A percentile compares a stretch with the other conserved stretches of the same genome.
phyloP scores from a whole-genome alignment of 2,329 filamentous ascomycete genomes.

The Paramyrothecium roridum region DNA sequence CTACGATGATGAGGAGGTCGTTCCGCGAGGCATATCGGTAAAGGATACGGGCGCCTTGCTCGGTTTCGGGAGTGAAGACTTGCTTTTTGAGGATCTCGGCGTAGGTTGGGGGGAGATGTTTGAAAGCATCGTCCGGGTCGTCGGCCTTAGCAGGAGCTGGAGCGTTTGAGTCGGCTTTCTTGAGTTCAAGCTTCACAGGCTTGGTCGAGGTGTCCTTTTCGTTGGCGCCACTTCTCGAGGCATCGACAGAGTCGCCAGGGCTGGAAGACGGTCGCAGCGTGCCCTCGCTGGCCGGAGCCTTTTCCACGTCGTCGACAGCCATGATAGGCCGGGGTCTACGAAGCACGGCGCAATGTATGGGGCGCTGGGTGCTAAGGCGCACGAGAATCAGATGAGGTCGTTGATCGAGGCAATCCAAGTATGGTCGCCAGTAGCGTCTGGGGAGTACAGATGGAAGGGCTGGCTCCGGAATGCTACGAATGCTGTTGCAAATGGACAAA shows the following conservation, averaged over 20 bases:
- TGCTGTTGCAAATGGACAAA: too few relatives aligned
- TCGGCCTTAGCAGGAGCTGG: slow-evolving; percentile 24
- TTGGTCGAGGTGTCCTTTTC: not conserved
- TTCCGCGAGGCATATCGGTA: slow-evolving; percentile 67
- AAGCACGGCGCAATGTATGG: not conserved
- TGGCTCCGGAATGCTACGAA: too few relatives aligned
- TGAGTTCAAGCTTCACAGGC: not conserved
- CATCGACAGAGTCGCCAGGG: not conserved
- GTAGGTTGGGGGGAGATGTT: slow-evolving; percentile 63
- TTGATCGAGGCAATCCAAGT: too few relatives aligned
- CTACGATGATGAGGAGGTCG: slow-evolving; percentile 60
- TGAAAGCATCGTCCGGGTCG: slow-evolving; percentile 50
- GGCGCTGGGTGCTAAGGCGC: too few relatives aligned
- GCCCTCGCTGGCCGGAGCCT: not conserved
- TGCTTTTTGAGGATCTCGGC: slow-evolving; percentile 66
- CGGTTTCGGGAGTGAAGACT: slow-evolving; percentile 60
- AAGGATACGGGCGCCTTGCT: slow-evolving; percentile 61
- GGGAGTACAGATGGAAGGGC: too few relatives aligned
- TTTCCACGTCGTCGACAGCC: not conserved
- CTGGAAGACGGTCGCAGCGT: not conserved
- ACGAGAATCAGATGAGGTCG: too few relatives aligned
- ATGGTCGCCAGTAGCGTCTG: too few relatives aligned
- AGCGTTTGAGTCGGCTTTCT: not conserved
- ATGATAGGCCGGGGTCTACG: not conserved
- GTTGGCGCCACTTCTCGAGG: not conserved